These are phyloP conservation scores for Blastobotrys serpentis DNA, from an alignment of 1,139 yeast species.

Conservation along the genomic window DNA sequence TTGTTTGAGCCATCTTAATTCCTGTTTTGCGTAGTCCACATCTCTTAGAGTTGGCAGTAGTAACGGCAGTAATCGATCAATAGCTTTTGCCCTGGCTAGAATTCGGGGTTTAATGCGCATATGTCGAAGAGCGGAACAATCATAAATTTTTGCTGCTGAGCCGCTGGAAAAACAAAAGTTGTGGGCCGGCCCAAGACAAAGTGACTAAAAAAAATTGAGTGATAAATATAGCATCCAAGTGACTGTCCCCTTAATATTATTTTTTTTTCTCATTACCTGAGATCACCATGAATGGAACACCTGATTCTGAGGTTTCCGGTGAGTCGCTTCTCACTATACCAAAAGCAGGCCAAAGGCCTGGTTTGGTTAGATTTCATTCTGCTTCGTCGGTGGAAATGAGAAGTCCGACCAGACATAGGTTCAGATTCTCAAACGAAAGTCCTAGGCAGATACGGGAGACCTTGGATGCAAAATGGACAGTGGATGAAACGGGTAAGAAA, in stretches of 20 bases:
- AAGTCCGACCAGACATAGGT: conserved; percentile 41
- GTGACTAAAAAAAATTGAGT: no score
- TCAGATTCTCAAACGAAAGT: conserved; percentile 36
- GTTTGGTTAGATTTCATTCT: conserved; percentile 36
- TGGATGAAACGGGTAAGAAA: conserved; percentile 35
- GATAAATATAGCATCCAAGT: no score
- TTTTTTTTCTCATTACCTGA: not conserved
- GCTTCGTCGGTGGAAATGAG: conserved; percentile 34
- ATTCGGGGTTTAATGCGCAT: conserved; percentile 10
- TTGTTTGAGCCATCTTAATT: conserved; percentile 51
- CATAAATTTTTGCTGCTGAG: not conserved
- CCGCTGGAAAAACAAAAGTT: conserved; percentile 1
- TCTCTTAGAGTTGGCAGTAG: conserved; percentile 28
- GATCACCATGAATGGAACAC: not conserved
- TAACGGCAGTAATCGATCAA: conserved; percentile 25
- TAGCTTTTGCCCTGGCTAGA: conserved; percentile 6
- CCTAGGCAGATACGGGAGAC: conserved; percentile 43
- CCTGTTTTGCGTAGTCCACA: conserved; percentile 40
- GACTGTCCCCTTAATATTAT: no score
- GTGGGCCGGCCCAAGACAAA: no score
- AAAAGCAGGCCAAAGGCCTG: conserved; percentile 26
- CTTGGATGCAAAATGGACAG: conserved; percentile 36
- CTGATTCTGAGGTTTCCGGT: no score
- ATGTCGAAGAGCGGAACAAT: no score
- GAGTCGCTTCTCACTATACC: not conserved